Percentiles rank a stretch among this genome's conserved stretches.
phyloP scores from a whole-genome alignment of 306 rosid genomes.

The Cajanus cajan region DNA sequence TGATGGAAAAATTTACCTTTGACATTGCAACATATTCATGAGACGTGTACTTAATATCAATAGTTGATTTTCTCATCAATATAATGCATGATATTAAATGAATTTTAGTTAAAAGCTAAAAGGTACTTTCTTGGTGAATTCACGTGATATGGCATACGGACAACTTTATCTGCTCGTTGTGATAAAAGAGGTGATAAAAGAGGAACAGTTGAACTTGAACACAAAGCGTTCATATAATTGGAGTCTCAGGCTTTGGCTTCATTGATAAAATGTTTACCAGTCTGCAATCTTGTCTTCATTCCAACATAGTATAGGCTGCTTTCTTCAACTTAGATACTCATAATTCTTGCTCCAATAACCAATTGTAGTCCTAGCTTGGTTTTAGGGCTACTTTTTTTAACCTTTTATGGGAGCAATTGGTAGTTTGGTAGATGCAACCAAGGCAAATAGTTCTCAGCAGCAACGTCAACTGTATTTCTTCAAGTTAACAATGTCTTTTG shows the following conservation, averaged over 20 bases:
- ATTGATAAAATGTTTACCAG: background rate
- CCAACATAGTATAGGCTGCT: background rate
- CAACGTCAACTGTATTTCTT: conserved; percentile 1
- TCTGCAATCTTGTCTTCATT: background rate
- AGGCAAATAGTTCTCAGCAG: conserved; percentile 11
- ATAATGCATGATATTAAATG: background rate
- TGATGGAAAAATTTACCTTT: background rate
- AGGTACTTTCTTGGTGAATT: background rate
- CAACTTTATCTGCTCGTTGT: background rate
- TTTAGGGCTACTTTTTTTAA: background rate
- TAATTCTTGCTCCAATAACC: background rate
- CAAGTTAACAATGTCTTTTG: background rate
- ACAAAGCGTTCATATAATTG: background rate
- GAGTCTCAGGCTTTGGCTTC: background rate
- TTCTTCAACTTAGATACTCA: conserved; percentile 6
- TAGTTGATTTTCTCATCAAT: background rate
- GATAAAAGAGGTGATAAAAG: background rate
- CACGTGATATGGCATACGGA: background rate
- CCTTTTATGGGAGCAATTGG: background rate
- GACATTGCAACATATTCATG: background rate
- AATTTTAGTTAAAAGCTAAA: background rate
- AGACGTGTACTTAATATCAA: background rate
- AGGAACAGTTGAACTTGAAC: background rate
- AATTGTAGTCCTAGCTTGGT: background rate
- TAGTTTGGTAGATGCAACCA: conserved; percentile 29